Conservation (phyloP, 176 grass and related monocot species). For the Ensete ventricosum region DNA sequence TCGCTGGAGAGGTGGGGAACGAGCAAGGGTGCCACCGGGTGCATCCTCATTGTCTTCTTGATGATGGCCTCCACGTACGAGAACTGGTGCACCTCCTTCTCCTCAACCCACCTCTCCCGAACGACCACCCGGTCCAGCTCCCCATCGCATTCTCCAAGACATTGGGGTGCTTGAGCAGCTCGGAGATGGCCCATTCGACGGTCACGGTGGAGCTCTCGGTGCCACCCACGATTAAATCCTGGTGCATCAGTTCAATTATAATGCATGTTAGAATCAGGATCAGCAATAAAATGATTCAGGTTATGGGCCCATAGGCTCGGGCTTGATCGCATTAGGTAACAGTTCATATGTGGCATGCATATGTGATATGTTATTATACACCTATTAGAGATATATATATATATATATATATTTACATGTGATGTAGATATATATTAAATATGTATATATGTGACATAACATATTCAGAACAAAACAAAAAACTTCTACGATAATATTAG, state of each 20-base stretch:
- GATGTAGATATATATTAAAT: too few relatives aligned
- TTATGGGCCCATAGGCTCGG: too few relatives aligned
- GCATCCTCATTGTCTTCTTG: slow-evolving; percentile 60
- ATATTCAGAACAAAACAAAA: too few relatives aligned
- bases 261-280: too few relatives aligned
- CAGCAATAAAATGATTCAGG: too few relatives aligned
- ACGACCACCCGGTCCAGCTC: slow-evolving; percentile 54
- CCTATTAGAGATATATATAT: too few relatives aligned
- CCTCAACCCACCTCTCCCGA: slow-evolving; percentile 24
- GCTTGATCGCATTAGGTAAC: too few relatives aligned
- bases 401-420: too few relatives aligned
- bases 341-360: too few relatives aligned
- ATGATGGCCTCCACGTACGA: slow-evolving; percentile 44
- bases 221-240: slow-evolving; percentile 46
- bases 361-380: too few relatives aligned
- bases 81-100: slow-evolving; percentile 33
- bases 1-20: slow-evolving; percentile 32
- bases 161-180: slow-evolving; percentile 38
- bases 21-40: slow-evolving; percentile 41
- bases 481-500: too few relatives aligned
- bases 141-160: slow-evolving; percentile 34
- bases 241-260: background rate
- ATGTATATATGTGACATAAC: too few relatives aligned
- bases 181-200: slow-evolving; percentile 44
- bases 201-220: slow-evolving; percentile 39